phyloP scores from a whole-genome alignment of 1,139 yeast species.

The Meyerozyma sp. region DNA sequence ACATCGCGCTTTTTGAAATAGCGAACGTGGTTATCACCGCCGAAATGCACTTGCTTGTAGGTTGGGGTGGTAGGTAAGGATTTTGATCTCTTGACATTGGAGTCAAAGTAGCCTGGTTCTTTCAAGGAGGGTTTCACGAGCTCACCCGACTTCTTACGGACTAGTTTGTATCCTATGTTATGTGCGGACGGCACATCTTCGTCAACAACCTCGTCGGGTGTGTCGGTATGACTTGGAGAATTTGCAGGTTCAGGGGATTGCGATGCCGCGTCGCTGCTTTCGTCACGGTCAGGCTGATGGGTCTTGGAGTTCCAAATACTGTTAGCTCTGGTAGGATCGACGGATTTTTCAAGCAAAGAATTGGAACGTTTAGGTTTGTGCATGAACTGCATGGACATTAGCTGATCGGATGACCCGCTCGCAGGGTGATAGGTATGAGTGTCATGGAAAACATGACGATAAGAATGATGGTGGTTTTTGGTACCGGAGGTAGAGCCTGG shows the following conservation, averaged over 20 bases:
- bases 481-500: neutral
- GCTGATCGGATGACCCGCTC: constrained; percentile 3
- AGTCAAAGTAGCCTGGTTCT: constrained; percentile 30
- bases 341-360: constrained; percentile 26
- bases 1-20: constrained; percentile 68
- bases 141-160: constrained; percentile 78
- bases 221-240: neutral
- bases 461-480: neutral
- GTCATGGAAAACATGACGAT: neutral
- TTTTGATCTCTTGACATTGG: constrained; percentile 31
- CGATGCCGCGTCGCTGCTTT: constrained; percentile 1
- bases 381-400: constrained; percentile 32
- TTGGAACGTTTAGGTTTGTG: constrained; percentile 37
- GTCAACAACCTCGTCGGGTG: neutral
- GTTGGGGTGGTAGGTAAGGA: constrained; percentile 76
- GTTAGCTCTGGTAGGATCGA: constrained; percentile 31
- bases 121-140: constrained; percentile 71
- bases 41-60: constrained; percentile 75
- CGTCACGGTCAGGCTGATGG: neutral
- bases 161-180: constrained; percentile 21
- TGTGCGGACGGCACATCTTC: constrained; percentile 1
- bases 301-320: constrained; percentile 17
- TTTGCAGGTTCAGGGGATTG: constrained; percentile 1
- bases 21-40: constrained; percentile 57
- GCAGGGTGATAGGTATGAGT: neutral